phyloP scores from a whole-genome alignment of 2,329 filamentous ascomycete genomes.

The Polytolypa hystricis region DNA sequence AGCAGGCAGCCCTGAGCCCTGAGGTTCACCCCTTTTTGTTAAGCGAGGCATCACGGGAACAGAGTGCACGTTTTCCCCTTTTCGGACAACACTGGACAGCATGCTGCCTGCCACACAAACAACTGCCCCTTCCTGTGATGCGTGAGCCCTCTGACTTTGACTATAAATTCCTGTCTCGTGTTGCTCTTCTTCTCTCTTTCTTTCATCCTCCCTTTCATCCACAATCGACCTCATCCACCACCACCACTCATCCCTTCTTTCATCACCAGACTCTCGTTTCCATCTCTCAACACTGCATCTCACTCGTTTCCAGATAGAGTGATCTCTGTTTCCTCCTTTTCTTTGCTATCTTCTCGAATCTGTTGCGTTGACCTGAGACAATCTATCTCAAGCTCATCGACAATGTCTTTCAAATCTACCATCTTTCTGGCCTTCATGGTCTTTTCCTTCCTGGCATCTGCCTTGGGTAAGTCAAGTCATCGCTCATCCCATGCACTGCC shows the following conservation, averaged over 20 bases:
- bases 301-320: constrained; percentile 4
- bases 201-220: not conserved
- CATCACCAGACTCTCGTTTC: no score
- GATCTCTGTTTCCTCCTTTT: not conserved
- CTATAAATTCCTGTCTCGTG: no score
- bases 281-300: constrained; percentile 1
- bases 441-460: constrained; percentile 11
- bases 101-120: no score
- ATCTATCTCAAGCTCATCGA: constrained; percentile 1
- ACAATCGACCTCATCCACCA: not conserved
- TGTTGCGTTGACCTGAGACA: constrained; percentile 6
- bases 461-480: constrained; percentile 15
- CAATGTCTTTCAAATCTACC: constrained; percentile 11
- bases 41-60: no score
- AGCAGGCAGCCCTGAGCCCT: no score
- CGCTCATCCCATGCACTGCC: not conserved
- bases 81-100: no score
- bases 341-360: constrained; percentile 4
- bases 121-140: no score
- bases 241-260: not conserved
- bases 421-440: constrained; percentile 16
- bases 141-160: no score
- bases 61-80: no score
- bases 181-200: constrained; percentile 4
- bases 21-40: no score